Conservation (phyloP, 306 rosid species). For the Oxytropis ochrocephala region DNA sequence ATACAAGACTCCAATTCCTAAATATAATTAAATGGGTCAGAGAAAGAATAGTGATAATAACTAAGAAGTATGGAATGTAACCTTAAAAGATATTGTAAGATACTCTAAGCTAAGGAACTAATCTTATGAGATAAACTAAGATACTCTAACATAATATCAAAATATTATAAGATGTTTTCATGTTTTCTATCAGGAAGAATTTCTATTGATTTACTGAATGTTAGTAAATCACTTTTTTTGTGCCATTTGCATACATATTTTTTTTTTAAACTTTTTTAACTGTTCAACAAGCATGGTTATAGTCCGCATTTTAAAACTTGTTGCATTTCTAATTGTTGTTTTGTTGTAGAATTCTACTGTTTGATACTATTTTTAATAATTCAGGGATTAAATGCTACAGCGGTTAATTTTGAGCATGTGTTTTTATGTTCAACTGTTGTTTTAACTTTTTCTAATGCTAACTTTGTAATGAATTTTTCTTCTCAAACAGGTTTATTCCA, state of each 20-base stretch:
- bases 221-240: neutral
- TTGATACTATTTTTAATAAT: neutral
- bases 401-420: neutral
- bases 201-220: neutral
- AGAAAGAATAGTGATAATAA: too few relatives aligned
- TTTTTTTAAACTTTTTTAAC: neutral
- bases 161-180: too few relatives aligned
- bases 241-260: neutral
- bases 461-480: conserved; percentile 8
- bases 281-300: neutral
- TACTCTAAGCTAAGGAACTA: too few relatives aligned
- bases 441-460: neutral
- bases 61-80: too few relatives aligned
- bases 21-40: too few relatives aligned
- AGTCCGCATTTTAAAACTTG: neutral
- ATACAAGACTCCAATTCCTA: too few relatives aligned
- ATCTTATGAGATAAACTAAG: too few relatives aligned
- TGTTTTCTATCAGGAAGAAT: too few relatives aligned
- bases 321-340: neutral
- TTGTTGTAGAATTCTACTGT: neutral
- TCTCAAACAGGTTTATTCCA: conserved; percentile 15
- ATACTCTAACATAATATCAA: too few relatives aligned
- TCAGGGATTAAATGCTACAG: neutral
- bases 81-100: too few relatives aligned
- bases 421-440: neutral